Base-by-base conservation (phyloP, 768 basidiomycete genomes). In the Gymnopilus dilepis region DNA sequence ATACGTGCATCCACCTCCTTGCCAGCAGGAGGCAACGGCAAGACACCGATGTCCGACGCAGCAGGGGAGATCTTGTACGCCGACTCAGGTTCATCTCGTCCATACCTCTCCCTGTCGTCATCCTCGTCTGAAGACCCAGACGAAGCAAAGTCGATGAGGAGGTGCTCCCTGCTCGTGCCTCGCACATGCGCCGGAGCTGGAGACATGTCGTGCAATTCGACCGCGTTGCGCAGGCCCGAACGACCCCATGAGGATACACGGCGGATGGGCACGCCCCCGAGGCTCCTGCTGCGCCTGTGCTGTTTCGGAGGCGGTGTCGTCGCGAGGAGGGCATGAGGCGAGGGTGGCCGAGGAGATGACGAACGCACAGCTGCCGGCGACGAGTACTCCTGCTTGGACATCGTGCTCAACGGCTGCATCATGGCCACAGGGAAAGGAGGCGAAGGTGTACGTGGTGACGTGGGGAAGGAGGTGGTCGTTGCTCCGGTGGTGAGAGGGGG, bases 181-280 rank as follows among this genome's bases (percentile, higher is more conserved):
- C 60, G 47, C 8, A 30, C 24, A 58, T 63, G 64, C 19, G 42
- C 26, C 5, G 3, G 30, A 1, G n/a, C 15, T 9, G 45, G n/a
- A 47, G 53, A 58, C 26, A 51, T 24, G 48, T 42, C 56, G 56
- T 60, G 26, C 52, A 56, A 12, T 4, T 65, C 59, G 19, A 70
- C 37, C 15, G 59, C 58, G 48, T 70, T 62, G 26, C 69, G 51
- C 40, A 72, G 37, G 4, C 65, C 67, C 4, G 68, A 69, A 19
- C 38, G 52, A 0, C 66, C 67, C 9, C 69, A 62, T 12, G 61
- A 58, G 15, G 65, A 69, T 8, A 70, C 61, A 17, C 71, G 68
- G 8, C 71, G 67, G 4, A 72, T 68, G n/a, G 70, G 62, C 17
- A 72, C 68, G 19, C 71, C 71, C 12, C 71, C 71, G 21, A 72